Evolutionary conservation across 768 basidiomycete species (phyloP).

Genomic region (Rhizopogon sp.): DNA sequence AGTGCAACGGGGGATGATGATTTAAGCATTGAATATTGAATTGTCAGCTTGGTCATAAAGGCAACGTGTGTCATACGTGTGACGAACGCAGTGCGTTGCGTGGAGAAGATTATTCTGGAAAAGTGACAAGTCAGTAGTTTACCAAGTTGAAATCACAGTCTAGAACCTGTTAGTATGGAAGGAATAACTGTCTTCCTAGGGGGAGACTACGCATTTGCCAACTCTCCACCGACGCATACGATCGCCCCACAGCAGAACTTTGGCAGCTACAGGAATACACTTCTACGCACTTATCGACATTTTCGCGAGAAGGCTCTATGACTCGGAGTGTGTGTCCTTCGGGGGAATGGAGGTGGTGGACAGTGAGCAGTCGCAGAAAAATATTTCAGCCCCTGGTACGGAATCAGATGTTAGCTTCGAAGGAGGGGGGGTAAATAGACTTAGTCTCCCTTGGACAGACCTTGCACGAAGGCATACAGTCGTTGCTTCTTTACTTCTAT

Average conservation of each 20-base stretch:
- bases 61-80: slow-evolving; percentile 72
- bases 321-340: slow-evolving; percentile 41
- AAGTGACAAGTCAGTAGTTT: slow-evolving; percentile 12
- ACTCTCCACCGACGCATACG: slow-evolving; percentile 71
- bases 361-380: slow-evolving; percentile 76
- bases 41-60: slow-evolving; percentile 92
- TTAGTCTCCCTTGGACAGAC: too few relatives aligned
- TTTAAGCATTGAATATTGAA: slow-evolving; percentile 65
- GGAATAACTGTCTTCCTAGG: slow-evolving; percentile 35
- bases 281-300: slow-evolving; percentile 47
- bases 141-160: background rate
- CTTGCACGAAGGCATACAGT: too few relatives aligned
- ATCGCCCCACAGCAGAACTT: slow-evolving; percentile 81
- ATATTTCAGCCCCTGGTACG: slow-evolving; percentile 62
- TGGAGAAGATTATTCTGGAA: slow-evolving; percentile 62
- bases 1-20: slow-evolving; percentile 89
- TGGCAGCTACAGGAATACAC: slow-evolving; percentile 81
- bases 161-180: too few relatives aligned
- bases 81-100: slow-evolving; percentile 74
- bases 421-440: background rate
- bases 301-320: slow-evolving; percentile 64
- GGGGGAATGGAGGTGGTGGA: slow-evolving; percentile 59
- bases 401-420: slow-evolving; percentile 28
- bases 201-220: slow-evolving; percentile 37
- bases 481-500: too few relatives aligned